Evolutionary conservation across 257 asterid species (phyloP), one percentile per base, ranked within the genome.

Genomic region (Solanum paucissectum): DNA sequence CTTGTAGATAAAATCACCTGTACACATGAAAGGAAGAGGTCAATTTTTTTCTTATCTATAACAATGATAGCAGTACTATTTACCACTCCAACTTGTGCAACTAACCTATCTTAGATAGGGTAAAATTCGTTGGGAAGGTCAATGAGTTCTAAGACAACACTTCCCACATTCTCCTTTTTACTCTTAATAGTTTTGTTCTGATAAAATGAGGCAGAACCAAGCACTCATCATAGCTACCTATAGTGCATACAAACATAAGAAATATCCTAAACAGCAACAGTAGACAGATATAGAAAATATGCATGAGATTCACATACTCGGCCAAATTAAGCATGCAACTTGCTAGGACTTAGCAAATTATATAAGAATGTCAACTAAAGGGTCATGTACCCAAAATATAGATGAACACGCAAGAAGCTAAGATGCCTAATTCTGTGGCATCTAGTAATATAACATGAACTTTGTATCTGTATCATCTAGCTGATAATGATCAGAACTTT

Each of bases 1-100:
- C 94, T 90, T 95, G 87, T 97, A 92, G 86, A 97, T 94, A 88
- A 97, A 97, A 92, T 97, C 98, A 89, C 99, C 98, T 97, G 93
- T 91, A 93, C 85, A 89, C 83, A 88, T 77, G 88, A 74, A 71
- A 91, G 71, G 38, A 60, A 69, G 46, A 29, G 38, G 44, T 81
- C 38, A 81, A 81, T 4, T 27, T 46, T 40, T 81, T 46, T 29
- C 37, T 46, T 8, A 25, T 46, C n/a, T 81, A 81, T 9, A 4
- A 12, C 34, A 62, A 46, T 46, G 27, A 81, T 81, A 46, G 18
- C 29, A 81, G 42, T 32, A 81, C 68, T 46, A 46, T 27, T 81
- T 81, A 46, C 42, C 85, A 18, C 18, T 40, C 27, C 5, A 79
- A 46, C 68, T 81, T 58, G 42, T 46, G 85, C 66, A 81, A 44